Percentiles rank a stretch among this genome's conserved stretches.
Evolutionary conservation across 2,329 filamentous ascomycete species (phyloP).

Genomic region (Claviceps sorghi): DNA sequence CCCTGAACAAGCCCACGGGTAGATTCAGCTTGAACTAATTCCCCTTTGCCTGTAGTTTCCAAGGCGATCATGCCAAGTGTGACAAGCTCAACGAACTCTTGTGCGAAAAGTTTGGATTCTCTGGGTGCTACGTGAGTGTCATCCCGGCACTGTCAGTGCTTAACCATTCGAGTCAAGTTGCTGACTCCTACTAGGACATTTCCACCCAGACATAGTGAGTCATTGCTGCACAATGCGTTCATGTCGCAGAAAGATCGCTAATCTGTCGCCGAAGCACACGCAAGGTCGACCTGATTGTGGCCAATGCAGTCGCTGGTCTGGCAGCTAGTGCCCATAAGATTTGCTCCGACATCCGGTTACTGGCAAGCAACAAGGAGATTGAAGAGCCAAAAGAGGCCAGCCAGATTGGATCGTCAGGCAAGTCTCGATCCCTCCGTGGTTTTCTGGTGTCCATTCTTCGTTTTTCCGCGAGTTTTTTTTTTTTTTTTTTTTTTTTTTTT

Average conservation of each 20-base stretch:
- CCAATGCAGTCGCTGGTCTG: slow-evolving; percentile 65
- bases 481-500: too few species aligned
- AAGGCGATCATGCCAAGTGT: slow-evolving; percentile 32
- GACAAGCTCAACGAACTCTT: slow-evolving; percentile 41
- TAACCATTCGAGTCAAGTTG: background rate
- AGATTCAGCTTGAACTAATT: background rate
- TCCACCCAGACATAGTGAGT: slow-evolving; percentile 46
- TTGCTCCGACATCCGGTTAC: slow-evolving; percentile 56
- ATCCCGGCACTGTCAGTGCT: slow-evolving; percentile 44
- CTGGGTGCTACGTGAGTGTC: slow-evolving; percentile 30
- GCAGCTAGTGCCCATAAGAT: slow-evolving; percentile 63
- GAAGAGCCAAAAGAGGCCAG: slow-evolving; percentile 72
- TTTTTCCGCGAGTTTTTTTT: background rate
- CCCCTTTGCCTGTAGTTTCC: slow-evolving; percentile 18
- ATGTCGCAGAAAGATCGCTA: background rate
- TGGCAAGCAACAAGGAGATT: slow-evolving; percentile 66
- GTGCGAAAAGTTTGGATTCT: slow-evolving; percentile 41
- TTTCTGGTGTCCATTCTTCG: background rate
- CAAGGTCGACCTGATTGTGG: slow-evolving; percentile 69
- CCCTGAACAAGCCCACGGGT: background rate
- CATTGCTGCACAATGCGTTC: background rate
- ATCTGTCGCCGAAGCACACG: slow-evolving; percentile 31
- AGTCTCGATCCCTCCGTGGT: background rate
- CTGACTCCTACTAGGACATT: slow-evolving; percentile 18
- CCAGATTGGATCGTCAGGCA: slow-evolving; percentile 48